Conservation (phyloP, 208 protist genomes). For the Leishmania lainsoni region DNA sequence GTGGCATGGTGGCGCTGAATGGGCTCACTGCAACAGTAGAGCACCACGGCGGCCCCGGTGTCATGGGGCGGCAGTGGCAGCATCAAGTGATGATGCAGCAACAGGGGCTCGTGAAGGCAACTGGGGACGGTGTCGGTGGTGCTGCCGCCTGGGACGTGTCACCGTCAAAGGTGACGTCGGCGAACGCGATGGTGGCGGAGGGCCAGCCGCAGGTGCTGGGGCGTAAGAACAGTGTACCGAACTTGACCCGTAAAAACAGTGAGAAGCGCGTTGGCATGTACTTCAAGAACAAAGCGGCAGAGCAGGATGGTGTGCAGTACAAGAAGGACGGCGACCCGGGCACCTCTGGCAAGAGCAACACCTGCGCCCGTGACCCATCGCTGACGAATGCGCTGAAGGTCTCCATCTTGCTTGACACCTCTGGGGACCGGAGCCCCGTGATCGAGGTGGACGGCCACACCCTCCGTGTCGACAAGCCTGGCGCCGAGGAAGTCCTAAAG, state of each 20-base stretch:
- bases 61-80: slow-evolving; percentile 8
- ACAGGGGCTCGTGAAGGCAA: background rate
- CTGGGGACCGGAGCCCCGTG: slow-evolving; percentile 2
- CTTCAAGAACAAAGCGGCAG: slow-evolving; percentile 71
- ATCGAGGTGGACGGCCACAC: slow-evolving; percentile 64
- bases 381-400: slow-evolving; percentile 54
- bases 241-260: slow-evolving; percentile 52
- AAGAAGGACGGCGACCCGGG: slow-evolving; percentile 70
- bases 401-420: slow-evolving; percentile 55
- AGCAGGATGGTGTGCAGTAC: slow-evolving; percentile 53
- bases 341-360: slow-evolving; percentile 38
- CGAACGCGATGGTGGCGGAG: slow-evolving; percentile 33
- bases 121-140: background rate
- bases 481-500: slow-evolving; percentile 62
- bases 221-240: slow-evolving; percentile 40
- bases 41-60: background rate
- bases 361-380: slow-evolving; percentile 38
- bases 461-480: slow-evolving; percentile 47
- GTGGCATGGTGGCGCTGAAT: slow-evolving; percentile 5
- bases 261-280: slow-evolving; percentile 83
- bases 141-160: slow-evolving; percentile 11
- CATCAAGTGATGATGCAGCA: slow-evolving; percentile 23
- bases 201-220: slow-evolving; percentile 42
- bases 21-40: slow-evolving; percentile 1
- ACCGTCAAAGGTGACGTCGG: slow-evolving; percentile 27